A percentile compares a stretch with the other conserved stretches of the same genome.
These are phyloP conservation scores for Ustilago curta DNA, from an alignment of 1,284 basidiomycete species.

Conservation along the genomic window DNA sequence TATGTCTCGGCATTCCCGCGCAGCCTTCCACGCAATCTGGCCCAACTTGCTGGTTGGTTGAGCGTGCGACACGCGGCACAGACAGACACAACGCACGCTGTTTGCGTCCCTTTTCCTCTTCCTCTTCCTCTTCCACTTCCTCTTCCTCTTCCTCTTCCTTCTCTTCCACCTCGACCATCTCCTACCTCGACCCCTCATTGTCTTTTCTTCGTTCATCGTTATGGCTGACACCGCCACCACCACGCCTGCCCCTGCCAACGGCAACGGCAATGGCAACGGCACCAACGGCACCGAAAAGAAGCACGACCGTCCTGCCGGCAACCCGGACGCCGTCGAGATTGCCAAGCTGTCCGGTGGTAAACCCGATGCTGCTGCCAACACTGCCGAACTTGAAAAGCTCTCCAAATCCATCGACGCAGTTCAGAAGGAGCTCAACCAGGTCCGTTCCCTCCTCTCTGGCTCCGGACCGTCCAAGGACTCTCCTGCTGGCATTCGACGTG, in stretches of 20 bases:
- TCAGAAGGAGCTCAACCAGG: slow-evolving; percentile 71
- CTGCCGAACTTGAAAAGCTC: slow-evolving; percentile 63
- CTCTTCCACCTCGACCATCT: background rate
- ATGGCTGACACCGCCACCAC: slow-evolving; percentile 39
- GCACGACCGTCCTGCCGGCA: slow-evolving; percentile 44
- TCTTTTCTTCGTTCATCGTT: too few relatives aligned
- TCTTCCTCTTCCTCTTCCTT: background rate
- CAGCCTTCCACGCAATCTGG: slow-evolving; percentile 33
- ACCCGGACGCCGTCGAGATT: slow-evolving; percentile 60
- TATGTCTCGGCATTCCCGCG: slow-evolving; percentile 18
- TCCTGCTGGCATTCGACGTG: slow-evolving; percentile 78
- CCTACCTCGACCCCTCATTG: background rate
- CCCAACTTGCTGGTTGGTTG: background rate
- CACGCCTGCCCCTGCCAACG: slow-evolving; percentile 4
- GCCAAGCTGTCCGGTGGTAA: slow-evolving; percentile 65
- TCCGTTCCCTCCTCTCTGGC: slow-evolving; percentile 76
- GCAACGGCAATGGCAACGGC: slow-evolving; percentile 16
- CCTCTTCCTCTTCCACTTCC: background rate
- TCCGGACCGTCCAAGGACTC: slow-evolving; percentile 61
- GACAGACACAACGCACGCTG: background rate
- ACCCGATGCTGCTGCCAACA: slow-evolving; percentile 63
- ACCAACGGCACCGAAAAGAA: slow-evolving; percentile 21
- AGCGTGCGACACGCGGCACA: too few relatives aligned
- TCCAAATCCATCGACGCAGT: slow-evolving; percentile 60
- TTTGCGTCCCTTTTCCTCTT: background rate